A percentile compares a stretch with the other conserved stretches of the same genome.
phyloP scores from a whole-genome alignment of 352 stramenopile genomes.

The Pythium scleroteichum region DNA sequence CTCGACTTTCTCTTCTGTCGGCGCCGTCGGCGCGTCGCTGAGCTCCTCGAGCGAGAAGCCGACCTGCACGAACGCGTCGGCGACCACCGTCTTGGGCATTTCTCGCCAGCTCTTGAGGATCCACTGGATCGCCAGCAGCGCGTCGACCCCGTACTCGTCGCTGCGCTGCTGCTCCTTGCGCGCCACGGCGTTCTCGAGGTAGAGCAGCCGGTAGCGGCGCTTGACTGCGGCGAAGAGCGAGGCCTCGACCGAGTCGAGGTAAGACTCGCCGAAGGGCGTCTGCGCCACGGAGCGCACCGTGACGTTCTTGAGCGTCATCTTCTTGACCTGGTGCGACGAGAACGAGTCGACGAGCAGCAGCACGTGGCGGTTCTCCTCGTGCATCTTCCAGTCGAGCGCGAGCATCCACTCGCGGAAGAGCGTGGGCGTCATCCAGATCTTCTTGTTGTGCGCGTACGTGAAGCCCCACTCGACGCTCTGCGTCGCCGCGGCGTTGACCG shows the following conservation, averaged over 20 bases:
- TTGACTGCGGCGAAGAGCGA: conserved; percentile 52
- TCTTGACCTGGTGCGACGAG: conserved; percentile 58
- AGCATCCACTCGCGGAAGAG: conserved; percentile 80
- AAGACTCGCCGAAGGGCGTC: conserved; percentile 39
- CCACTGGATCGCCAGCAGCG: conserved; percentile 63
- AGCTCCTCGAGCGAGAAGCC: conserved; percentile 31
- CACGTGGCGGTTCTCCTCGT: conserved; percentile 67
- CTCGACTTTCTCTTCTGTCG: conserved; percentile 51
- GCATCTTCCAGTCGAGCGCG: conserved; percentile 77
- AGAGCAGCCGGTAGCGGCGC: conserved; percentile 53
- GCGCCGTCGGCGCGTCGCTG: neutral
- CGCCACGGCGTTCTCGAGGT: conserved; percentile 49
- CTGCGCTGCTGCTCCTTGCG: conserved; percentile 14
- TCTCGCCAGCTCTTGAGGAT: conserved; percentile 53
- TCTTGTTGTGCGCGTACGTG: conserved; percentile 71
- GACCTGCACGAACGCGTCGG: conserved; percentile 42
- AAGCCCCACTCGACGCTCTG: conserved; percentile 35
- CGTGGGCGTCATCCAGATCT: conserved; percentile 70
- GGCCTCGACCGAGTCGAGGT: conserved; percentile 42
- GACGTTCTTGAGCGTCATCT: conserved; percentile 63
- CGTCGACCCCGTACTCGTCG: conserved; percentile 45
- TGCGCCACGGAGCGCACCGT: conserved; percentile 49
- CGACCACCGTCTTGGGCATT: conserved; percentile 52
- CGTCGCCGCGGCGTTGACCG: neutral
- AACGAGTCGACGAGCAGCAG: conserved; percentile 67